These are phyloP conservation scores for Bolboschoenoplectus hybrid DNA, from an alignment of 202 grass and related monocot species.

Conservation along the genomic window DNA sequence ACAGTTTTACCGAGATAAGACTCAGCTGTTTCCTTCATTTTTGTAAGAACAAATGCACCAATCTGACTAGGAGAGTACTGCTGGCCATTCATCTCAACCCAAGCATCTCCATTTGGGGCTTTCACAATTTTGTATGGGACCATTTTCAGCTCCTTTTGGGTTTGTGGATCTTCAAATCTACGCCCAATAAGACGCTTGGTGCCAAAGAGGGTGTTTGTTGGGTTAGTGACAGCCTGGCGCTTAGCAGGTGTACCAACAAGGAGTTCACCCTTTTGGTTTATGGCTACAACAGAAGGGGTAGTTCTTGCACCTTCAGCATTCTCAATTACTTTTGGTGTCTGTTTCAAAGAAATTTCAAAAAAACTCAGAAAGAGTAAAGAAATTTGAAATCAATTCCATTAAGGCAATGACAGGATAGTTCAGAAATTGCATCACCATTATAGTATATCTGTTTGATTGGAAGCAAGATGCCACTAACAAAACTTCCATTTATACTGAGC, in stretches of 20 bases:
- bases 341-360: constrained; percentile 31
- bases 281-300: constrained; percentile 82
- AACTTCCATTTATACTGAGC: neutral
- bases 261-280: constrained; percentile 74
- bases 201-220: constrained; percentile 86
- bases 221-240: constrained; percentile 83
- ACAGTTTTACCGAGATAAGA: constrained; percentile 79
- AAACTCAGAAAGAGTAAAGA: neutral
- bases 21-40: constrained; percentile 98
- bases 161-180: constrained; percentile 71
- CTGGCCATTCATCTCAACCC: constrained; percentile 86
- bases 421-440: constrained; percentile 1
- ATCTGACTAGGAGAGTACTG: constrained; percentile 85
- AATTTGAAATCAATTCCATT: constrained; percentile 6
- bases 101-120: constrained; percentile 82
- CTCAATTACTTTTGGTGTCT: constrained; percentile 79
- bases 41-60: constrained; percentile 94
- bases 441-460: neutral
- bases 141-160: constrained; percentile 94
- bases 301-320: constrained; percentile 88
- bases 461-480: neutral
- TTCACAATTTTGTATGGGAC: constrained; percentile 96
- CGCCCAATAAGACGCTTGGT: constrained; percentile 87
- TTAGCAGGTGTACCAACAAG: constrained; percentile 78
- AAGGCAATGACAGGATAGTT: neutral